Evolutionary conservation across 2,329 filamentous ascomycete genomes (phyloP), one percentile per base, ranked within the genome.

Genomic region (Grosmannia penicillata): DNA sequence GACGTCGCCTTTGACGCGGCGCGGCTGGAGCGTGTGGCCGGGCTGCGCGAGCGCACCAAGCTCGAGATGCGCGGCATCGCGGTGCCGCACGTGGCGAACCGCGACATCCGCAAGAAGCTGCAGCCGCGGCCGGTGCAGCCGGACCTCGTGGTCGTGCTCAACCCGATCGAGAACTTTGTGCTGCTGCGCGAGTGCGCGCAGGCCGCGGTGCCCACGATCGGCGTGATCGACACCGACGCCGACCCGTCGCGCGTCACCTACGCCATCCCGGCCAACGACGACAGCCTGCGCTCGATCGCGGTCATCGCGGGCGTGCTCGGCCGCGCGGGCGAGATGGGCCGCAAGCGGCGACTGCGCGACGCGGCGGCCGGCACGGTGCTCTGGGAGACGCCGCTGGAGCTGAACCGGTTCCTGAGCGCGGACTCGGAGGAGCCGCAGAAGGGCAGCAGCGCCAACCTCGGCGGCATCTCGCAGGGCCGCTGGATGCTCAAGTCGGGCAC

Each of bases 191-290:
- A 98, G 65, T 96, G 91, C 56, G 83, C 81, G 0, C 56, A 86
- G 41, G 80, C 84, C 55, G 83, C 80, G 52, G 82, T 98, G 41
- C 91, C 91, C 1, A 96, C 91, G 0, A 91, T 98, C 51, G 91
- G 89, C 33, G 70, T 98, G 41, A 81, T 96, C 48, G 91, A 98
- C 58, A 96, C 91, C 1, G 82, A 98, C 57, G 79, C 78, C 3
- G 82, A 96, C 58, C 84, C 91, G 1, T 84, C 84, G 1, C 89
- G 83, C 75, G 86, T 96, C 36, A 96, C 91, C 4, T 98, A 98
- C 55, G 82, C 83, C 13, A 95, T 98, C 49, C 91, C 91, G 2
- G 85, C 85, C 36, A 98, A 98, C 57, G 91, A 98, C 54, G 91
- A 98, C 67, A 86, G 86, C 72, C 60, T 94, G 48, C 80, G 91